phyloP scores from a whole-genome alignment of 306 rosid genomes.

The Cucurbita pepo region DNA sequence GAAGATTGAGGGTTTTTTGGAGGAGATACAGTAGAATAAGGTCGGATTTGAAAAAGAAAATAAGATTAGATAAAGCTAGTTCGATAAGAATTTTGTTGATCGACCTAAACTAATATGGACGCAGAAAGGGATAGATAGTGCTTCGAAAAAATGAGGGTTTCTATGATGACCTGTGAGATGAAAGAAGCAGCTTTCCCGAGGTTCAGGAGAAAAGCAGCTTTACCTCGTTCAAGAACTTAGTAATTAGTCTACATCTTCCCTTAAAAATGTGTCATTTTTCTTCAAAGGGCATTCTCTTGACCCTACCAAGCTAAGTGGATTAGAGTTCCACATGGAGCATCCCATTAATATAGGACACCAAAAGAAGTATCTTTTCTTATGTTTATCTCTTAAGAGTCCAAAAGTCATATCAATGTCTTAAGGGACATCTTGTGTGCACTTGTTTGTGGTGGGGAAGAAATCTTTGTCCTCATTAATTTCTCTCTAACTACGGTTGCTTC shows the following conservation, averaged over 20 bases:
- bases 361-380: background rate
- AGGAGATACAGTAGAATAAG: too few species aligned
- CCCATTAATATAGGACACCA: background rate
- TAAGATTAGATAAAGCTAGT: too few species aligned
- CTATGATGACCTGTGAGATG: too few species aligned
- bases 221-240: too few species aligned
- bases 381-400: background rate
- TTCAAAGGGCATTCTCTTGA: background rate
- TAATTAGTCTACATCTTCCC: background rate
- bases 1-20: too few species aligned
- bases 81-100: too few species aligned
- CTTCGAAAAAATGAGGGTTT: too few species aligned
- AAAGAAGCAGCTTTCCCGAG: too few species aligned
- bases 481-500: background rate
- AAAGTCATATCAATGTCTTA: background rate
- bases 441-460: background rate
- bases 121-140: too few species aligned
- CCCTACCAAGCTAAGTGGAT: background rate
- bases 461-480: background rate
- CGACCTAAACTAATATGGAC: too few species aligned
- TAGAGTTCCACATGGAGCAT: background rate
- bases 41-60: too few species aligned
- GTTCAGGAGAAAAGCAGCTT: too few species aligned
- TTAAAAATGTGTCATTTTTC: background rate
- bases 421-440: background rate